Conservation (phyloP, 2,329 filamentous ascomycete species). For the Lecanicillium sp. region DNA sequence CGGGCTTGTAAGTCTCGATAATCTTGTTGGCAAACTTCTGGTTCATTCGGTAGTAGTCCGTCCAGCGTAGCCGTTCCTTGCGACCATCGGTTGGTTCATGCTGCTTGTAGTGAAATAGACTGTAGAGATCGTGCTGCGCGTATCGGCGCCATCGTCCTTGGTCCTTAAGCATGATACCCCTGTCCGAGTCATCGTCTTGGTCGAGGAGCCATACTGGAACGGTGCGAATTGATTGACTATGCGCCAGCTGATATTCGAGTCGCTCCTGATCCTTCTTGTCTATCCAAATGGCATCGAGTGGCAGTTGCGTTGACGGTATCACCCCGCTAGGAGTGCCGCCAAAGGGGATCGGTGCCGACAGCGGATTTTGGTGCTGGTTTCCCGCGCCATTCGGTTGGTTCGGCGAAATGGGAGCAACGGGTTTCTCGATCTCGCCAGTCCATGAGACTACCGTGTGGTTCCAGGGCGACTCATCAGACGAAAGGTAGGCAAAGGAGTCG, state of each 20-base stretch:
- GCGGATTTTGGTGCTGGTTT: constrained; percentile 50
- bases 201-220: constrained; percentile 86
- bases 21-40: constrained; percentile 86
- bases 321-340: constrained; percentile 48
- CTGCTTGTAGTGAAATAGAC: constrained; percentile 92
- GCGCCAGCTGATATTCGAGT: constrained; percentile 65
- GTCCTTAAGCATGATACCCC: constrained; percentile 69
- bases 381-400: too few relatives aligned
- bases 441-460: constrained; percentile 89
- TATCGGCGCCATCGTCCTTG: constrained; percentile 84
- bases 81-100: constrained; percentile 82
- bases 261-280: constrained; percentile 59
- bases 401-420: constrained; percentile 10
- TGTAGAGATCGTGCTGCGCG: constrained; percentile 86
- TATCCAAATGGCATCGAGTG: constrained; percentile 62
- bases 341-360: constrained; percentile 72
- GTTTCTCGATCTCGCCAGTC: constrained; percentile 75
- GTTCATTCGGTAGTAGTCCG: constrained; percentile 90
- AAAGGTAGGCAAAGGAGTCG: constrained; percentile 81
- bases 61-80: constrained; percentile 75
- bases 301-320: constrained; percentile 49
- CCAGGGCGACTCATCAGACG: constrained; percentile 77
- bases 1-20: constrained; percentile 79
- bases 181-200: constrained; percentile 55
- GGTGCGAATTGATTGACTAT: constrained; percentile 68